Conservation (phyloP, 2,329 filamentous ascomycete species). For the Scedosporium apiospermum region DNA sequence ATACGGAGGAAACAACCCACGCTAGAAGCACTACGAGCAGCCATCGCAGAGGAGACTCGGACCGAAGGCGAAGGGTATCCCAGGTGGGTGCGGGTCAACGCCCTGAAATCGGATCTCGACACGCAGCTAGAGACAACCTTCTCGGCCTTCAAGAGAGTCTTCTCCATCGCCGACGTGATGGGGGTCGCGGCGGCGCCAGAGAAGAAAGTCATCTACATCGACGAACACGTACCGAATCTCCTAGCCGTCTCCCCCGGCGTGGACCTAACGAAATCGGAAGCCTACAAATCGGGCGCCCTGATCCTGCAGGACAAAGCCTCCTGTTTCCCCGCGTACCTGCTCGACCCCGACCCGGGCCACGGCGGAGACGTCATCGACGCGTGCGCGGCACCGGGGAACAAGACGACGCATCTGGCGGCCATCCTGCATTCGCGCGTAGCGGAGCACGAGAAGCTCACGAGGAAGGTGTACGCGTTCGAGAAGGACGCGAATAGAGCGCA, state of each 20-base stretch:
- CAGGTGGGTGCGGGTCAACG: conserved; percentile 89
- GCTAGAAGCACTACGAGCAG: conserved; percentile 53
- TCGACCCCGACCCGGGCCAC: conserved; percentile 52
- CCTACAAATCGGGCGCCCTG: conserved; percentile 67
- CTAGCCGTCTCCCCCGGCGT: conserved; percentile 64
- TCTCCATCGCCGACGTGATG: conserved; percentile 47
- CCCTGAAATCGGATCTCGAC: conserved; percentile 59
- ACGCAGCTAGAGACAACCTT: conserved; percentile 72
- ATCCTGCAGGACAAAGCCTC: conserved; percentile 96
- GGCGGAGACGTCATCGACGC: conserved; percentile 81
- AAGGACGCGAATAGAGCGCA: conserved; percentile 62
- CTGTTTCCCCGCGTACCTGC: conserved; percentile 86
- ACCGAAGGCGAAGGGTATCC: conserved; percentile 54
- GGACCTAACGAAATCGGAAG: conserved; percentile 62
- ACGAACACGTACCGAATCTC: conserved; percentile 73
- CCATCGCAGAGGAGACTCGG: conserved; percentile 41
- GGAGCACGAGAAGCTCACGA: conserved; percentile 23
- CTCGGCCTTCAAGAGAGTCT: conserved; percentile 46
- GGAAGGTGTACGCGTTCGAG: conserved; percentile 65
- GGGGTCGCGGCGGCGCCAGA: conserved; percentile 14
- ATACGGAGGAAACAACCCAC: conserved; percentile 62
- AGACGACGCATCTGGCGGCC: conserved; percentile 86
- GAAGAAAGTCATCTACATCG: conserved; percentile 50
- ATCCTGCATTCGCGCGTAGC: conserved; percentile 44
- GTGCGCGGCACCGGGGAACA: conserved; percentile 92